Percentiles rank a stretch among this genome's conserved stretches.
Conservation (phyloP, 2,329 filamentous ascomycete genomes). For the Colletotrichum tropicicola region DNA sequence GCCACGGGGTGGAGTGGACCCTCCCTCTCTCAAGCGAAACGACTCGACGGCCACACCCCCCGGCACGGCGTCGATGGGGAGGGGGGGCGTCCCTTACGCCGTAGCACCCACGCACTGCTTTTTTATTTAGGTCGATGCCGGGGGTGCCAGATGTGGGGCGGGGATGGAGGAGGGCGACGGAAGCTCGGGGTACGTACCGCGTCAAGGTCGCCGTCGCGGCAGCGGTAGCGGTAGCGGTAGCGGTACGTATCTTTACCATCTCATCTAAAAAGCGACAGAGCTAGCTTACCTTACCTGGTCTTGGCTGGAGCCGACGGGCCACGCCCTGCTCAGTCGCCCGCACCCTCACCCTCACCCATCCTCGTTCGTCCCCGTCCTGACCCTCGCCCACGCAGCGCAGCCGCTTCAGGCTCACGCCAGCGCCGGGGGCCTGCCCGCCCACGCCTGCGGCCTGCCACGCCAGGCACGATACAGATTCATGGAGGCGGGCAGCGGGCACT, state of each 20-base stretch:
- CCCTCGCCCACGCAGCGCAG: background rate
- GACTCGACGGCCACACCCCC: slow-evolving; percentile 19
- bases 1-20: slow-evolving; percentile 16
- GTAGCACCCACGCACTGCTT: slow-evolving; percentile 4
- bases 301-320: slow-evolving; percentile 3
- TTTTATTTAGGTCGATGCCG: slow-evolving; percentile 23
- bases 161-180: background rate
- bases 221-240: slow-evolving; percentile 2
- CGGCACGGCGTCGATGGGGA: slow-evolving; percentile 1
- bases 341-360: too few relatives aligned
- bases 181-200: slow-evolving; percentile 3
- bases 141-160: slow-evolving; percentile 13
- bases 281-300: slow-evolving; percentile 4
- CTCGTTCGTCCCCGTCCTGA: background rate
- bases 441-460: background rate
- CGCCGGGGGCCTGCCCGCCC: background rate
- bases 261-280: slow-evolving; percentile 18
- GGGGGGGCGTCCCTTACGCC: too few relatives aligned
- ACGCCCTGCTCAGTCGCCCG: too few relatives aligned
- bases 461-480: slow-evolving; percentile 14
- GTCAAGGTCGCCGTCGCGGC: background rate
- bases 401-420: slow-evolving; percentile 1
- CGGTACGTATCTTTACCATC: slow-evolving; percentile 17
- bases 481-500: slow-evolving; percentile 24
- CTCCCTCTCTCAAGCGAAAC: slow-evolving; percentile 22